A percentile compares a stretch with the other conserved stretches of the same genome.
These are phyloP conservation scores for Talaromyces sp. DNA, from an alignment of 2,329 filamentous ascomycete genomes.

Conservation along the genomic window DNA sequence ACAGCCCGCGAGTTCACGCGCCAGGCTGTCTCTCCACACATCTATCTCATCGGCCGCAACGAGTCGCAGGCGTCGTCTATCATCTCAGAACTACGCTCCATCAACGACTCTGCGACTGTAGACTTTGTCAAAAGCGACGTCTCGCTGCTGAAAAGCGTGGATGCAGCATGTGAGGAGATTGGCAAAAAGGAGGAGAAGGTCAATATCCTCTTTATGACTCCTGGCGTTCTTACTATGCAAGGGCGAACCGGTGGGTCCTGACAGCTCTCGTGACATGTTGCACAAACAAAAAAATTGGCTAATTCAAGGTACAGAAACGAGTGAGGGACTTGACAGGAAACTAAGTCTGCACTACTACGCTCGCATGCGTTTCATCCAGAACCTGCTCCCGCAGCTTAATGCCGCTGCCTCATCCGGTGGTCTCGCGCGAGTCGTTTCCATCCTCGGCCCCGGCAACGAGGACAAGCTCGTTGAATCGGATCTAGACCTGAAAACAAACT, in stretches of 20 bases:
- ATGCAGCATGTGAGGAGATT: constrained; percentile 44
- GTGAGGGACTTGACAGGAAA: constrained; percentile 26
- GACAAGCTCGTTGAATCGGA: constrained; percentile 43
- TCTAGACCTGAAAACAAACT: constrained; percentile 17
- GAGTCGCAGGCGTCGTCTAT: constrained; percentile 31
- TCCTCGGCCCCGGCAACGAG: constrained; percentile 49
- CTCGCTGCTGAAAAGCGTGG: constrained; percentile 47
- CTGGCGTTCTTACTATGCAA: constrained; percentile 15
- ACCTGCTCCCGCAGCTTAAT: constrained; percentile 26
- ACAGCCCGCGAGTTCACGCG: constrained; percentile 44
- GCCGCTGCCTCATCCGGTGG: constrained; percentile 16
- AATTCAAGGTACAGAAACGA: constrained; percentile 17
- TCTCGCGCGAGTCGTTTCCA: constrained; percentile 49
- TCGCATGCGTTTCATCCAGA: constrained; percentile 28
- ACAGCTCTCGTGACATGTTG: background rate
- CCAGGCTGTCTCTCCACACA: constrained; percentile 34
- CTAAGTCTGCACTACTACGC: constrained; percentile 27
- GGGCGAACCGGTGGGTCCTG: constrained; percentile 11
- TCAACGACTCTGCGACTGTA: constrained; percentile 42
- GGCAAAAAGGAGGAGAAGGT: constrained; percentile 21
- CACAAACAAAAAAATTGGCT: background rate
- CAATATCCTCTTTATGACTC: constrained; percentile 25
- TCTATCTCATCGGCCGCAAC: constrained; percentile 49
- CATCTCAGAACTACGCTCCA: constrained; percentile 33
- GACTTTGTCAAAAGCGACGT: constrained; percentile 46